Conservation (phyloP, 2,329 filamentous ascomycete species). For the Curvularia lunata region DNA sequence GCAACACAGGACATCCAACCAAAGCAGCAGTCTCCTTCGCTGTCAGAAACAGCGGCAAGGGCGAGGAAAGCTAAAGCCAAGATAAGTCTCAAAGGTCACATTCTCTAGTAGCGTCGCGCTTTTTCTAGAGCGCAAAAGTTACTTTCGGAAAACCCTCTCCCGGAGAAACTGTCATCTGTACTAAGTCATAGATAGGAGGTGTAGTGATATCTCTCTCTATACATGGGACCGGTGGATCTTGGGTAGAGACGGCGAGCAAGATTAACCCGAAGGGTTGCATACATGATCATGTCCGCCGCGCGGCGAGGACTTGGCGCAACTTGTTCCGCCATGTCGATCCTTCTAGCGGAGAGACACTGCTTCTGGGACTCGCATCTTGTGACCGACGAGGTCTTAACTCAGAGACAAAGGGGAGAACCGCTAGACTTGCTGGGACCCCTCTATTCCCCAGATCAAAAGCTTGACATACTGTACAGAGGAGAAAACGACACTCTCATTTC, state of each 20-base stretch:
- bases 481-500: slow-evolving; percentile 7
- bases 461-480: neutral
- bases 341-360: slow-evolving; percentile 2
- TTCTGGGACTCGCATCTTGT: too few relatives aligned
- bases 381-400: neutral
- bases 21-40: neutral
- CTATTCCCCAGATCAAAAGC: neutral
- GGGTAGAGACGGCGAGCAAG: neutral
- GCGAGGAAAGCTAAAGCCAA: neutral
- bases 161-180: neutral
- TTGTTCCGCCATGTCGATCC: slow-evolving; percentile 15
- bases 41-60: neutral
- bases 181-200: too few relatives aligned
- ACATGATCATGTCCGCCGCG: neutral
- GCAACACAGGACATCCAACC: neutral
- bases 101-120: neutral
- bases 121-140: slow-evolving; percentile 1
- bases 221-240: neutral
- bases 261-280: neutral
- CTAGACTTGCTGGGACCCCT: slow-evolving; percentile 12
- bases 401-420: slow-evolving; percentile 3
- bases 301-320: slow-evolving; percentile 12
- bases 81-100: neutral
- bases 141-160: neutral
- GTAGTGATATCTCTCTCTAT: too few relatives aligned